Evolutionary conservation across 2,329 filamentous ascomycete genomes (phyloP).

Genomic region (Stachybotrys chartarum): DNA sequence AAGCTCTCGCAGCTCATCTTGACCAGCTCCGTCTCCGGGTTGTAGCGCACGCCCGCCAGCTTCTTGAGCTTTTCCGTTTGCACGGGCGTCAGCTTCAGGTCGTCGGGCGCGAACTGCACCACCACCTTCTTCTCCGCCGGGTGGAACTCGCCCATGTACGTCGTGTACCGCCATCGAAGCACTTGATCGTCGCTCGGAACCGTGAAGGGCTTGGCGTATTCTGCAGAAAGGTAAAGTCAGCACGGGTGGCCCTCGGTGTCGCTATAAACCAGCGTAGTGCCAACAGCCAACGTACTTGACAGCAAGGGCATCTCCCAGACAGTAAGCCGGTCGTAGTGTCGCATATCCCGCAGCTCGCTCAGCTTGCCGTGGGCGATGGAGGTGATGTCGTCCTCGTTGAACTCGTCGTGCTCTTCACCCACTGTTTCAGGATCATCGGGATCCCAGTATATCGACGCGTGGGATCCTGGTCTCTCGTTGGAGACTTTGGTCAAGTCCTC

Average conservation of each 20-base stretch:
- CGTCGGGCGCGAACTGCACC: conserved; percentile 73
- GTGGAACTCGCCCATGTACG: conserved; percentile 90
- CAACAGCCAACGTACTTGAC: conserved; percentile 55
- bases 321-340: conserved; percentile 79
- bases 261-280: no score
- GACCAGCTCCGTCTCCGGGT: conserved; percentile 72
- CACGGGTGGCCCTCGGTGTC: conserved; percentile 3
- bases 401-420: conserved; percentile 51
- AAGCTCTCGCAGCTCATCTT: conserved; percentile 90
- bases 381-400: conserved; percentile 78
- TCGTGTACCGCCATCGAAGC: conserved; percentile 92
- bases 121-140: conserved; percentile 92
- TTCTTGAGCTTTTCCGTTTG: conserved; percentile 82
- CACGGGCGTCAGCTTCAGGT: conserved; percentile 60
- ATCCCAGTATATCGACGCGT: conserved; percentile 37
- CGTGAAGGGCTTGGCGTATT: conserved; percentile 74
- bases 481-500: conserved; percentile 21
- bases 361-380: conserved; percentile 78
- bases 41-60: conserved; percentile 77
- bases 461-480: conserved; percentile 4
- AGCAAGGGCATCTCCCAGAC: conserved; percentile 96
- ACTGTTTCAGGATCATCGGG: conserved; percentile 40
- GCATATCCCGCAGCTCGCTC: conserved; percentile 78
- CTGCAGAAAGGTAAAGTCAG: conserved; percentile 34
- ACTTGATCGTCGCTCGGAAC: conserved; percentile 61